Base-by-base conservation (phyloP, 352 stramenopile genomes). In the Globisporangium nunn region DNA sequence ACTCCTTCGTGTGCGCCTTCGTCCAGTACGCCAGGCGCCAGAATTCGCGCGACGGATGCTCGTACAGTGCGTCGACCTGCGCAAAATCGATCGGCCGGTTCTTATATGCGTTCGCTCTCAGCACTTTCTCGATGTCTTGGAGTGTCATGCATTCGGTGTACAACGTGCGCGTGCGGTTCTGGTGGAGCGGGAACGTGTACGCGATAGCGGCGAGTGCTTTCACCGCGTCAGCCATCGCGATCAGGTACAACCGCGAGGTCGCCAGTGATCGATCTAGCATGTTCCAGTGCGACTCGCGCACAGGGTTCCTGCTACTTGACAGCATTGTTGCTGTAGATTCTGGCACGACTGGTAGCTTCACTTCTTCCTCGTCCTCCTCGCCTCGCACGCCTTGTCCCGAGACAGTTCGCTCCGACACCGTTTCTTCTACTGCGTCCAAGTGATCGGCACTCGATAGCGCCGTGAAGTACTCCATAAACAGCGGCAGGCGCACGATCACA, bases 381-480 rank as follows among this genome's bases (percentile, higher is more conserved):
- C 51, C 11, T 7, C 15, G 23, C 1, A 8, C 6, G 5, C 37
- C 52, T 5, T 15, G 37, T n/a, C 33, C 8, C 17, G 18, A 39
- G 4, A 28, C 6, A 0, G 15, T 39, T 31, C 31, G 8, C n/a
- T 39, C 33, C 12, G 49, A 29, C 31, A 18, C 30, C 14, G 31
- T 43, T 28, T 52, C n/a, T 23, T 62, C 43, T 10, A 58, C 11
- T 12, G 23, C 29, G 44, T 14, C 31, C 41, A 14, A n/a, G 52
- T 7, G 45, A 6, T 65, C 49, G 14, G 44, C 30, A 12, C 46
- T 64, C 40, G 54, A 76, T 0, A 91, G 62, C 2, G 79, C 67
- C 37, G 87, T 43, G 39, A 92, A 89, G 58, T 90, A 92, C 65
- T 92, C 82, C 68, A 90, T 88, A 31, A 92, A 87, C 35, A 92